These are phyloP conservation scores for Sporormia fimetaria DNA, from an alignment of 495 filamentous ascomycete genomes.

Conservation along the genomic window DNA sequence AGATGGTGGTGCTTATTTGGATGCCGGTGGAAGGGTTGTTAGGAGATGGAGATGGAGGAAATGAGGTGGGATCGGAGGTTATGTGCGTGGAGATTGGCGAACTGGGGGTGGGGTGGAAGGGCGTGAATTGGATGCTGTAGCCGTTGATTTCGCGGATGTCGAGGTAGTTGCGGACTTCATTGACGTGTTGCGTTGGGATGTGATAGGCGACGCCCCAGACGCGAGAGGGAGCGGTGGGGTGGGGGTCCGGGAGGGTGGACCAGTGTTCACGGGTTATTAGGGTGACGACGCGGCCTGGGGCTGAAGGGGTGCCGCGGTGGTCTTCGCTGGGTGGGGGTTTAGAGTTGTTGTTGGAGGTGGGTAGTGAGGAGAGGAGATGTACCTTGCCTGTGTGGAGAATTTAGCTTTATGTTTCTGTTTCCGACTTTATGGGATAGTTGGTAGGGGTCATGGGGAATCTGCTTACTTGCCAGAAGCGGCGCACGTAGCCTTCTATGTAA, in stretches of 20 bases:
- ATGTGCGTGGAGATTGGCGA: no score
- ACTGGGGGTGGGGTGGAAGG: conserved; percentile 50
- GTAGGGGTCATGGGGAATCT: no score
- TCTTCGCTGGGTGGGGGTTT: conserved; percentile 57
- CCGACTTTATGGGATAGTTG: background rate
- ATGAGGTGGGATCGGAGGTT: no score
- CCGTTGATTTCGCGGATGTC: conserved; percentile 97
- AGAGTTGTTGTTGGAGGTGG: background rate
- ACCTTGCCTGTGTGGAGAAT: conserved; percentile 44
- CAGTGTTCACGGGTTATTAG: conserved; percentile 74
- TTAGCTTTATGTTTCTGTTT: conserved; percentile 1
- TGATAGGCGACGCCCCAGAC: conserved; percentile 94
- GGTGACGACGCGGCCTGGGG: conserved; percentile 85
- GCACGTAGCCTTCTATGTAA: conserved; percentile 87
- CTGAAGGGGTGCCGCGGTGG: conserved; percentile 81
- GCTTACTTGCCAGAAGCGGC: conserved; percentile 91
- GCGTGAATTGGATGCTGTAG: conserved; percentile 80
- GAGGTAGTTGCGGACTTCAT: conserved; percentile 78
- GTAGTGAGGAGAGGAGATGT: conserved; percentile 12
- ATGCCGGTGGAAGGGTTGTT: conserved; percentile 4
- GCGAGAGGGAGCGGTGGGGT: conserved; percentile 37
- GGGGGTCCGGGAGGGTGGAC: conserved; percentile 58
- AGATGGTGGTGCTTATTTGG: background rate
- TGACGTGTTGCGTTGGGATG: conserved; percentile 58
- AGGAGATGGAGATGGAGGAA: conserved; percentile 32